phyloP scores from a whole-genome alignment of 495 filamentous ascomycete species.

The Penicillium alfredii region DNA sequence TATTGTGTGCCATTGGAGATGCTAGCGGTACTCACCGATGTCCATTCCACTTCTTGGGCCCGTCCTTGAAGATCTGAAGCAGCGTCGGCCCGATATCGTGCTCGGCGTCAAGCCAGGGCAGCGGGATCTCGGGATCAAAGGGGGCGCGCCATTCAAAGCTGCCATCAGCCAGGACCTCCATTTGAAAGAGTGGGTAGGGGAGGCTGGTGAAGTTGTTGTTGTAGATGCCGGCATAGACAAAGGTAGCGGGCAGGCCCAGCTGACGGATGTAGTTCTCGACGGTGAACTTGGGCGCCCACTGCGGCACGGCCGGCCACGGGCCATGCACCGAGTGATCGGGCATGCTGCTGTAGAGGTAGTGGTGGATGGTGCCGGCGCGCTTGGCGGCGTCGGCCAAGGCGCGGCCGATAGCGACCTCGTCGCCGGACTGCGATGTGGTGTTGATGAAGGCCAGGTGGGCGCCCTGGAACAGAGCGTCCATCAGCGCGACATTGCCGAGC shows the following conservation, averaged over 20 bases:
- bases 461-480: constrained; percentile 72
- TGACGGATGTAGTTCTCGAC: constrained; percentile 87
- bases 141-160: constrained; percentile 92
- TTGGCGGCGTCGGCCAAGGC: constrained; percentile 87
- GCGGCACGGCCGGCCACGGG: constrained; percentile 77
- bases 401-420: constrained; percentile 83
- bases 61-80: constrained; percentile 93
- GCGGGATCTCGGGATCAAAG: constrained; percentile 77
- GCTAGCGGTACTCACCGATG: constrained; percentile 54
- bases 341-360: constrained; percentile 96
- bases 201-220: constrained; percentile 98
- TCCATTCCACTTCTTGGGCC: constrained; percentile 73
- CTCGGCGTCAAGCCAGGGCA: constrained; percentile 97
- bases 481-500: constrained; percentile 61
- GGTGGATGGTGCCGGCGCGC: constrained; percentile 66
- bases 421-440: constrained; percentile 88
- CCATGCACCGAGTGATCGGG: constrained; percentile 77
- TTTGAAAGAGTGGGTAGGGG: constrained; percentile 88
- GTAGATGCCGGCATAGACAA: constrained; percentile 94
- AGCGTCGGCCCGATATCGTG: constrained; percentile 95
- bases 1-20: constrained; percentile 1
- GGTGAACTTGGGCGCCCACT: constrained; percentile 88
- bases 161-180: constrained; percentile 76
- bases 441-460: constrained; percentile 93
- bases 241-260: constrained; percentile 78